Percentiles rank a stretch among this genome's conserved stretches.
Evolutionary conservation across 164 flowering plant species (phyloP).

Genomic region (Sedum album): DNA sequence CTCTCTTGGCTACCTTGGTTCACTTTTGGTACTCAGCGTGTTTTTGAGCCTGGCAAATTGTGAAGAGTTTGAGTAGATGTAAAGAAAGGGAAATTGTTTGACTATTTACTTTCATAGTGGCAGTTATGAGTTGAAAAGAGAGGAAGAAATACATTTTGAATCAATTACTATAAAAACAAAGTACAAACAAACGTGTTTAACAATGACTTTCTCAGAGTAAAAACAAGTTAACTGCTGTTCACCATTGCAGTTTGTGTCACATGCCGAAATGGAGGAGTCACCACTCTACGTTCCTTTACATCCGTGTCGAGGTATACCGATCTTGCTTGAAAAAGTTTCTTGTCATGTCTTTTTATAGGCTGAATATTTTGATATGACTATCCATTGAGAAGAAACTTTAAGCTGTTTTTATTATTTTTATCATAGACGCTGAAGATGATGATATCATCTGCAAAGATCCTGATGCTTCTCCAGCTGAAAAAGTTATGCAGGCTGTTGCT

Average conservation of each 20-base stretch:
- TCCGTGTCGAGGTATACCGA: constrained; percentile 45
- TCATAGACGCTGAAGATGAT: constrained; percentile 28
- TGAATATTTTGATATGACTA: neutral
- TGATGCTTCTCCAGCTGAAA: constrained; percentile 42
- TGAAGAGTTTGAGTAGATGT: neutral
- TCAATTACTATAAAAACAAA: neutral
- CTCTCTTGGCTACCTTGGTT: neutral
- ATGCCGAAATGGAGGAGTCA: constrained; percentile 59
- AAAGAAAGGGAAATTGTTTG: neutral
- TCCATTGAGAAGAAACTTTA: neutral
- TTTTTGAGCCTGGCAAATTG: neutral
- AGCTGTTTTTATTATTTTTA: neutral
- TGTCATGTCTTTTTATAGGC: neutral
- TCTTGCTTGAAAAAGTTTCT: neutral
- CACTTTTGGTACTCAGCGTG: neutral
- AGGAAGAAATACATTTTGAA: neutral
- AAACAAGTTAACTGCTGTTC: constrained; percentile 10
- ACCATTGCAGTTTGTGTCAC: constrained; percentile 57
- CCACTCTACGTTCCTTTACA: constrained; percentile 63
- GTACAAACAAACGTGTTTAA: neutral
- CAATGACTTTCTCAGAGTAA: neutral
- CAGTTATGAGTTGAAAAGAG: neutral
- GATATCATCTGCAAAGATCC: constrained; percentile 31
- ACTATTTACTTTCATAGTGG: neutral
- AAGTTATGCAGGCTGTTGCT: constrained; percentile 45